These are phyloP conservation scores for Eucalyptus guilfoylei DNA, from an alignment of 345 rosid genomes.

Conservation along the genomic window DNA sequence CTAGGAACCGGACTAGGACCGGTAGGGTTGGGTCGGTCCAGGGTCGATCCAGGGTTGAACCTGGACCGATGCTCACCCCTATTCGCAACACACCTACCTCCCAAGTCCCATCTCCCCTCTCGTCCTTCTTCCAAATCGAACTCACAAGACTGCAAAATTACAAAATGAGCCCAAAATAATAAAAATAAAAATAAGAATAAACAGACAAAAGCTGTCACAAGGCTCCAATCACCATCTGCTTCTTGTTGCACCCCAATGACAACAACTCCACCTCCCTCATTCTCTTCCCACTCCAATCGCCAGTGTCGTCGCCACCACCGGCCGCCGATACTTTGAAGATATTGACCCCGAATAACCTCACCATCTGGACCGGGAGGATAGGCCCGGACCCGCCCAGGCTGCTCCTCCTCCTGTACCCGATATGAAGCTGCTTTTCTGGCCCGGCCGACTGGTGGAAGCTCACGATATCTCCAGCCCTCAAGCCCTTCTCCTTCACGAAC, in stretches of 20 bases:
- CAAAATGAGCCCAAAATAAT: neutral
- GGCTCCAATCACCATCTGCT: conserved; percentile 54
- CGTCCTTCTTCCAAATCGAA: neutral
- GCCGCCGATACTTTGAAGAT: neutral
- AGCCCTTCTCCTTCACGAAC: conserved; percentile 73
- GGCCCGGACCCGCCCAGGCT: neutral
- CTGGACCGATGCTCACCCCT: too few species aligned
- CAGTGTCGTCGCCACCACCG: neutral
- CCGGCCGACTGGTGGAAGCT: conserved; percentile 77
- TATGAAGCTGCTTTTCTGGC: conserved; percentile 51
- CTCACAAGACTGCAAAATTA: neutral
- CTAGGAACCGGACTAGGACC: too few species aligned
- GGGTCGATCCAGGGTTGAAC: too few species aligned
- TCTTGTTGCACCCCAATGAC: conserved; percentile 52
- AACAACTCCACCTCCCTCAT: conserved; percentile 42
- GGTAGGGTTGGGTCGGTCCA: too few species aligned
- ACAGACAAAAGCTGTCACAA: conserved; percentile 7
- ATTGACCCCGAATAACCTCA: conserved; percentile 29
- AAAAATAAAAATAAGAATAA: neutral
- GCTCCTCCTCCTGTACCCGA: conserved; percentile 39
- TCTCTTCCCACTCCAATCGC: conserved; percentile 41
- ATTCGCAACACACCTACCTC: neutral
- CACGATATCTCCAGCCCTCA: conserved; percentile 79
- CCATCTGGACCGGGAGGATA: conserved; percentile 32
- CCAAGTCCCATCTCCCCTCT: neutral